Evolutionary conservation across 2,329 filamentous ascomycete species (phyloP), one percentile per base, ranked within the genome.

Genomic region (Microdochium trichocladiopsis): DNA sequence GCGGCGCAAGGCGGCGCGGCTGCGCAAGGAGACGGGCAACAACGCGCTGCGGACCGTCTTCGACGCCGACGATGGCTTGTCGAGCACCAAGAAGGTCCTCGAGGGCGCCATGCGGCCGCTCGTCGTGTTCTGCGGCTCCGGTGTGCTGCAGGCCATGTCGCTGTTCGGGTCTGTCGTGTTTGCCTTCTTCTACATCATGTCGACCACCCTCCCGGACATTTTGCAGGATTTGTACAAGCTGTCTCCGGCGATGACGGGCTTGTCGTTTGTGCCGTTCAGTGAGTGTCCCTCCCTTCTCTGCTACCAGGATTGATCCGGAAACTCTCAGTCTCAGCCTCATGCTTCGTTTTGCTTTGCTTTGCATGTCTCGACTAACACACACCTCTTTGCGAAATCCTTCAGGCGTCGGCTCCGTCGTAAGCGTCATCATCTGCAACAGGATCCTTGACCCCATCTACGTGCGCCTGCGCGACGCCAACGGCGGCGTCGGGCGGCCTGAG

Each of bases 251-350:
- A 64, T 70, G 28, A 76, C 74, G 1, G 83, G 83, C 2, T 67
- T 71, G 0, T 69, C 76, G 0, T 83, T 84, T 56, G 66, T 85
- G 21, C 63, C 65, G 2, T 83, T 83, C 53, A 84, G 80, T 74
- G 59, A 64, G 71, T 60, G 2, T 8, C 16, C 14, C 14, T 12
- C 2, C 1, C n/a, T n/a, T n/a, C n/a, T n/a, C n/a, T n/a, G n/a
- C n/a, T n/a, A n/a, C n/a, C n/a, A n/a, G n/a, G n/a, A n/a, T n/a
- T n/a, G n/a, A n/a, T n/a, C n/a, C n/a, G n/a, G n/a, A n/a, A n/a
- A n/a, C n/a, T n/a, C n/a, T n/a, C n/a, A n/a, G n/a, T n/a, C n/a
- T n/a, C n/a, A n/a, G n/a, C n/a, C n/a, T n/a, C n/a, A n/a, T n/a
- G n/a, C n/a, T n/a, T n/a, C n/a, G n/a, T n/a, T n/a, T n/a, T n/a